Evolutionary conservation across 2,329 filamentous ascomycete genomes (phyloP).

Genomic region (Seiridium cupressi): DNA sequence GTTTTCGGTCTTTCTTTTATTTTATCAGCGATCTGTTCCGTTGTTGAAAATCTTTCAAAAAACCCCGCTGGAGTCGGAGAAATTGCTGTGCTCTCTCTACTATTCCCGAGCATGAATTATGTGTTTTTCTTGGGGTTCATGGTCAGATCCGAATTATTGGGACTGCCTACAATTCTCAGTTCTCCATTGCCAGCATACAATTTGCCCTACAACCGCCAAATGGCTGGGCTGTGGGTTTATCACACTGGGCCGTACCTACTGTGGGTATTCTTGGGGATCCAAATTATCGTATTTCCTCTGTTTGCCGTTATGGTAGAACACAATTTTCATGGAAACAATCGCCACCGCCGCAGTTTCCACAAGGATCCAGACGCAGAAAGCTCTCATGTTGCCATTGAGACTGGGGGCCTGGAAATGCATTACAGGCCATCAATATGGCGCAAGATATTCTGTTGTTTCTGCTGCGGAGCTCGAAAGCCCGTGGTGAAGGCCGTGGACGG

Average conservation of each 20-base stretch:
- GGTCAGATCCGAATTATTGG: constrained; percentile 19
- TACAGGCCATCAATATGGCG: constrained; percentile 28
- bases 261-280: constrained; percentile 28
- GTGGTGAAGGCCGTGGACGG: constrained; percentile 55
- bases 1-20: constrained; percentile 26
- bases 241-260: constrained; percentile 22
- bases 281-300: constrained; percentile 31
- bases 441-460: constrained; percentile 23
- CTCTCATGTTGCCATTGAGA: constrained; percentile 19
- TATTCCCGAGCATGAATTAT: constrained; percentile 31
- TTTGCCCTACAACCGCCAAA: constrained; percentile 1
- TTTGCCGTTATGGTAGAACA: constrained; percentile 31
- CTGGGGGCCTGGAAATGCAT: constrained; percentile 27
- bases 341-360: constrained; percentile 22
- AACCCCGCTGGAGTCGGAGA: constrained; percentile 11
- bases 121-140: constrained; percentile 27
- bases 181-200: constrained; percentile 7
- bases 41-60: constrained; percentile 13
- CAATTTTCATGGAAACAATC: constrained; percentile 32
- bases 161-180: constrained; percentile 15
- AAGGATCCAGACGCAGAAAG: constrained; percentile 11
- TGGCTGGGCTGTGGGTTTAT: constrained; percentile 18
- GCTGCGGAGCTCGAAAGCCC: constrained; percentile 17
- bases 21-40: constrained; percentile 20
- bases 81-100: constrained; percentile 19